Percentiles rank a stretch among this genome's conserved stretches.
These are phyloP conservation scores for Suhomyces anneliseae DNA, from an alignment of 1,139 yeast genomes.

Conservation along the genomic window DNA sequence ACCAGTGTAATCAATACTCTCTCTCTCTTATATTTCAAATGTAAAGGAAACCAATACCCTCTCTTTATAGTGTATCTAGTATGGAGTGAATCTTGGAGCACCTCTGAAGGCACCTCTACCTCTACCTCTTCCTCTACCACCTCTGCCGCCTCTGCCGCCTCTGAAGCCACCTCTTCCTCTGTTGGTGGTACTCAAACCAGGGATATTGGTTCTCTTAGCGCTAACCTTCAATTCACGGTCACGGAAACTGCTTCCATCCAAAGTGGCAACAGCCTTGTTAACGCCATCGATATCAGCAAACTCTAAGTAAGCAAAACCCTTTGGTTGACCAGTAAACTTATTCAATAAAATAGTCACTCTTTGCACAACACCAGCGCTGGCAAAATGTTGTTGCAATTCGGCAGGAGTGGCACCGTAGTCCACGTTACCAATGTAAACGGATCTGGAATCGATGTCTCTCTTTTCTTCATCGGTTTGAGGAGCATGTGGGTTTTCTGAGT, in stretches of 20 bases:
- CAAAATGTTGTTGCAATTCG: conserved; percentile 77
- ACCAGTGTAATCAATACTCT: too few relatives aligned
- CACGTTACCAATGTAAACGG: conserved; percentile 86
- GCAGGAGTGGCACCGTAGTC: conserved; percentile 79
- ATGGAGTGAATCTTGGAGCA: conserved; percentile 20
- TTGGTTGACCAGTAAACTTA: conserved; percentile 74
- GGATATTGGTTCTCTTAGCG: conserved; percentile 79
- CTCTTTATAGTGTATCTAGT: conserved; percentile 4
- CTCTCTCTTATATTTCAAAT: too few relatives aligned
- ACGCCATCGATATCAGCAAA: conserved; percentile 66
- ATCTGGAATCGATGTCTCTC: conserved; percentile 63
- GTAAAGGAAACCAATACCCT: too few relatives aligned
- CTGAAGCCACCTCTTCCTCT: conserved; percentile 46
- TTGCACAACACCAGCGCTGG: conserved; percentile 72
- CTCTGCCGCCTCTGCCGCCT: conserved; percentile 26
- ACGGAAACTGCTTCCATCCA: conserved; percentile 65
- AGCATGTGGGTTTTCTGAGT: conserved; percentile 15
- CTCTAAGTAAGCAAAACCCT: conserved; percentile 85
- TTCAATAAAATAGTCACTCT: conserved; percentile 80
- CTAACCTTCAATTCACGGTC: conserved; percentile 71
- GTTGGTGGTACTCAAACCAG: conserved; percentile 56
- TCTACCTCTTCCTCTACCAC: conserved; percentile 22
- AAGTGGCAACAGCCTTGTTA: conserved; percentile 57
- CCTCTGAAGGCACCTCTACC: conserved; percentile 15
- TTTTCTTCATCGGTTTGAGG: conserved; percentile 33